A percentile compares a stretch with the other conserved stretches of the same genome.
Evolutionary conservation across 2,329 filamentous ascomycete genomes (phyloP).

Genomic region (Coniochaeta prunicola): DNA sequence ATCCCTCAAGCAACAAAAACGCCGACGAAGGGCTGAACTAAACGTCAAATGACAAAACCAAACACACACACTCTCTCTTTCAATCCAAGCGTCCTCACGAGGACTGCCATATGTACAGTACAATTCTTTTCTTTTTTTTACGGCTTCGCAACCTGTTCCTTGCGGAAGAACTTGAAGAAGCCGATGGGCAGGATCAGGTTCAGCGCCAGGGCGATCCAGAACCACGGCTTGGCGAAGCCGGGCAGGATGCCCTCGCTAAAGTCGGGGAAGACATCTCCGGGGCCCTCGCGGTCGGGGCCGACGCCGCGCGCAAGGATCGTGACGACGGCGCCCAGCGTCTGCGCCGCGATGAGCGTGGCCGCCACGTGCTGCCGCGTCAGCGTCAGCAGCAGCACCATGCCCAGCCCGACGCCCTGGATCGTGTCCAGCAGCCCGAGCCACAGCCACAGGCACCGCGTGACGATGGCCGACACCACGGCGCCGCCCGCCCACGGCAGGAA

Average conservation of each 20-base stretch:
- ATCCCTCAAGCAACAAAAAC: too few relatives aligned
- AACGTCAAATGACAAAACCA: neutral
- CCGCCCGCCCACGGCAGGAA: conserved; percentile 57
- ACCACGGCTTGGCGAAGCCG: conserved; percentile 43
- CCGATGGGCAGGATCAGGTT: conserved; percentile 53
- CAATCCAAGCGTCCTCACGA: too few relatives aligned
- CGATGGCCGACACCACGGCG: conserved; percentile 44
- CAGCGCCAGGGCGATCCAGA: conserved; percentile 52
- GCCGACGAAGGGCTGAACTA: too few relatives aligned
- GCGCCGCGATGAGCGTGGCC: conserved; percentile 52
- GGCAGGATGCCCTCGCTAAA: conserved; percentile 39
- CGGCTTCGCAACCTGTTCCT: conserved; percentile 51
- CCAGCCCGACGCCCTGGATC: conserved; percentile 58
- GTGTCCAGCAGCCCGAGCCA: conserved; percentile 61
- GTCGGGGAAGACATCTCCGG: conserved; percentile 56
- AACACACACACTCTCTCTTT: neutral
- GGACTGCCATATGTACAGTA: neutral
- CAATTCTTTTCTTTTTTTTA: too few relatives aligned
- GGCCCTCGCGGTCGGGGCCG: conserved; percentile 53
- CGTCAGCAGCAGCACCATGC: conserved; percentile 61
- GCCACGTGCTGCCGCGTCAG: conserved; percentile 58
- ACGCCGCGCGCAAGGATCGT: conserved; percentile 56
- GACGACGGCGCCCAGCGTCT: conserved; percentile 53
- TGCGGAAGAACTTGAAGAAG: conserved; percentile 49
- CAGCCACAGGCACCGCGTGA: conserved; percentile 54